Percentiles rank a stretch among this genome's conserved stretches.
Conservation (phyloP, 306 rosid genomes). For the Vicia sativa region DNA sequence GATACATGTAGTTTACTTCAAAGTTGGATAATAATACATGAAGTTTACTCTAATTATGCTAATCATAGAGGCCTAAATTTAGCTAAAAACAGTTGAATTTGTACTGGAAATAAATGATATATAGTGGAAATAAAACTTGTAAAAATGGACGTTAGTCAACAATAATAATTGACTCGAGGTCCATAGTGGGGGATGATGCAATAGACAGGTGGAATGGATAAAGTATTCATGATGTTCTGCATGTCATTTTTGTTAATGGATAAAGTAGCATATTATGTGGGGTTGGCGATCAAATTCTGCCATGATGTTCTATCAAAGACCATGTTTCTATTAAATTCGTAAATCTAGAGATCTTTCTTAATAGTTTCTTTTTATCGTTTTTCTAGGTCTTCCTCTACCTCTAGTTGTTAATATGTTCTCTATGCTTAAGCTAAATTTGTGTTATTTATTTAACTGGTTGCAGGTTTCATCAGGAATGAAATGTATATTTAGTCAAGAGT, state of each 20-base stretch:
- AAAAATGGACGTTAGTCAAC: background rate
- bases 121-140: background rate
- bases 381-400: no score
- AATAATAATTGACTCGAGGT: background rate
- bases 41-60: background rate
- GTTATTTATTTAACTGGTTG: constrained; percentile 31
- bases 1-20: background rate
- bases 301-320: no score
- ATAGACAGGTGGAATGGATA: background rate
- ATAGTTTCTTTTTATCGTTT: no score
- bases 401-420: background rate
- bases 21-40: background rate
- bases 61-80: background rate
- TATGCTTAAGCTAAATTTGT: background rate
- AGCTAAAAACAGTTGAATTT: background rate
- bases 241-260: background rate
- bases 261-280: no score
- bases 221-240: background rate
- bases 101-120: background rate
- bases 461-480: constrained; percentile 82
- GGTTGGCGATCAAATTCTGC: no score
- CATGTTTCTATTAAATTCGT: no score
- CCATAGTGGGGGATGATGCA: background rate
- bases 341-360: no score
- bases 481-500: constrained; percentile 66